Evolutionary conservation across 2,329 filamentous ascomycete species (phyloP).

Genomic region (Neoscytalidium dimidiatum): DNA sequence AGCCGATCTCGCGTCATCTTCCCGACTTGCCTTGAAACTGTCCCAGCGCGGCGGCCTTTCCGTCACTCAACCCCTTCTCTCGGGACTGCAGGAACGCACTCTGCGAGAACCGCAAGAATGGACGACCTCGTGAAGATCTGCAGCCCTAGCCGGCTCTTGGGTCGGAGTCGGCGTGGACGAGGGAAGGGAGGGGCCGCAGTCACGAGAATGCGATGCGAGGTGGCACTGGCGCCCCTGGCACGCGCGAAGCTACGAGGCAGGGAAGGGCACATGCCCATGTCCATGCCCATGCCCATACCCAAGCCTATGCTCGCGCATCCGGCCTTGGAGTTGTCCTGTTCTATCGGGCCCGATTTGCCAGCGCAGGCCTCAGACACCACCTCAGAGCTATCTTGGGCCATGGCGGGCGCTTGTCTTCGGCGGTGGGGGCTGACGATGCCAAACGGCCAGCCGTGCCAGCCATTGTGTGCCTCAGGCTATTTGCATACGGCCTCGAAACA

Average conservation of each 20-base stretch:
- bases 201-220: conserved; percentile 1
- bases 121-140: conserved; percentile 18
- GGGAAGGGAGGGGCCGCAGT: neutral
- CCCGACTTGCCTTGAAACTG: conserved; percentile 15
- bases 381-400: conserved; percentile 13
- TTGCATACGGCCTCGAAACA: neutral
- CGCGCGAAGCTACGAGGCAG: neutral
- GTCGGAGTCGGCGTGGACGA: neutral
- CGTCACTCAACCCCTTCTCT: conserved; percentile 15
- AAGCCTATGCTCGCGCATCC: no score
- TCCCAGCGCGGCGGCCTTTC: conserved; percentile 17
- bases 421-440: conserved; percentile 1
- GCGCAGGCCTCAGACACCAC: neutral
- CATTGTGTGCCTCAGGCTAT: neutral
- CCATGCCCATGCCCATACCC: no score
- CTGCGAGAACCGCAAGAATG: neutral
- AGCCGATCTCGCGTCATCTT: conserved; percentile 20
- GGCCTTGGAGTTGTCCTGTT: neutral
- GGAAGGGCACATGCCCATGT: neutral
- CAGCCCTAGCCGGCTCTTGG: conserved; percentile 11
- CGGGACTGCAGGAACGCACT: conserved; percentile 13
- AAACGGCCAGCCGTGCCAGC: neutral
- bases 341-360: neutral
- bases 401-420: neutral
- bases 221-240: neutral